phyloP scores from a whole-genome alignment of 2,329 filamentous ascomycete genomes.

The Orbilia quercus region DNA sequence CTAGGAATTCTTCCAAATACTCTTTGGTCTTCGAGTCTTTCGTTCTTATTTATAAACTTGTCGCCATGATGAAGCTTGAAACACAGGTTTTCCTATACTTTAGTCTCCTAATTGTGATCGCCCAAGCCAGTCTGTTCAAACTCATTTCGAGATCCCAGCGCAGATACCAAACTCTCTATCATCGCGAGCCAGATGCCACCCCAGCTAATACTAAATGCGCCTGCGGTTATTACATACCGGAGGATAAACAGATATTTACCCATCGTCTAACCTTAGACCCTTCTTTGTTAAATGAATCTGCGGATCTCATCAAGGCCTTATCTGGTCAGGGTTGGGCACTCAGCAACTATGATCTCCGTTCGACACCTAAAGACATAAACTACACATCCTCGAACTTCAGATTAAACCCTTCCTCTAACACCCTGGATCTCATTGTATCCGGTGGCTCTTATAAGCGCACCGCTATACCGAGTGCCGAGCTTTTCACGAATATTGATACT shows the following conservation, averaged over 20 bases:
- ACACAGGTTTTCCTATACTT: conserved; percentile 21
- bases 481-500: conserved; percentile 21
- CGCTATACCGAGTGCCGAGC: conserved; percentile 30
- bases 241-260: conserved; percentile 38
- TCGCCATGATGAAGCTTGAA: conserved; percentile 15
- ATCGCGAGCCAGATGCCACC: background rate
- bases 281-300: background rate
- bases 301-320: conserved; percentile 11
- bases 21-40: too few species aligned
- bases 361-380: conserved; percentile 28
- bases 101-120: conserved; percentile 21
- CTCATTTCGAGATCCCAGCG: background rate
- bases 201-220: background rate
- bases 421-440: conserved; percentile 39
- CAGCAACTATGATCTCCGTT: conserved; percentile 16
- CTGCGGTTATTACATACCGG: conserved; percentile 54
- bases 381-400: conserved; percentile 39
- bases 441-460: conserved; percentile 27
- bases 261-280: conserved; percentile 24
- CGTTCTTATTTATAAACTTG: too few species aligned
- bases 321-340: conserved; percentile 36
- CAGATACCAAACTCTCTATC: conserved; percentile 3
- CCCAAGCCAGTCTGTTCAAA: conserved; percentile 28
- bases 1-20: too few species aligned
- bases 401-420: conserved; percentile 19